Percentiles rank a stretch among this genome's conserved stretches.
These are phyloP conservation scores for Backusella morwellensis DNA, from an alignment of 192 early-diverging fungal species.

Conservation along the genomic window DNA sequence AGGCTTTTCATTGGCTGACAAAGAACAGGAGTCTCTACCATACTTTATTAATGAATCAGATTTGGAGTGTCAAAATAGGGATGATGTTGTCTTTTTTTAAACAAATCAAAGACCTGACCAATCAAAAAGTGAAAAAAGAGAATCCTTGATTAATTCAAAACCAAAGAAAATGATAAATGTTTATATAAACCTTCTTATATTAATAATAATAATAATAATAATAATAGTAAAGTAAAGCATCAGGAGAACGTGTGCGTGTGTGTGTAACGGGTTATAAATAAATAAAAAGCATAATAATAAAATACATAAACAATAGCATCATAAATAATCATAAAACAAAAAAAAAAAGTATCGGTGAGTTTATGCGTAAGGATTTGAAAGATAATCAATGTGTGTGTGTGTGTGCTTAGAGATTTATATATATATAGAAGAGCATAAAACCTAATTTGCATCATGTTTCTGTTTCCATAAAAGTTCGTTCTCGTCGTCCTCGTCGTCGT, in stretches of 20 bases:
- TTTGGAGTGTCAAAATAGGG: not conserved
- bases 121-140: not conserved
- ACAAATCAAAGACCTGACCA: not conserved
- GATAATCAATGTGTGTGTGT: not conserved
- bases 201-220: not conserved
- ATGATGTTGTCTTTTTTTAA: not conserved
- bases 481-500: not conserved
- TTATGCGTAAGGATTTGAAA: not conserved
- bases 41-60: not conserved
- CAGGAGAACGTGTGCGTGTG: not conserved
- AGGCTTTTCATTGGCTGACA: not conserved
- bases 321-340: not conserved
- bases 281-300: not conserved
- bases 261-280: not conserved
- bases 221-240: not conserved
- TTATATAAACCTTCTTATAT: not conserved
- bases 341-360: not conserved
- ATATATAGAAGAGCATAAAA: not conserved
- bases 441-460: not conserved
- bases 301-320: not conserved
- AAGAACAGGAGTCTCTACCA: not conserved
- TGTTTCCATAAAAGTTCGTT: conserved; percentile 3
- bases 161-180: not conserved
- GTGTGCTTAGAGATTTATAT: not conserved
- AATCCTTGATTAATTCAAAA: not conserved